Base-by-base conservation (phyloP, 805 yeast species). In the Schizosaccharomyces cryophilus region DNA sequence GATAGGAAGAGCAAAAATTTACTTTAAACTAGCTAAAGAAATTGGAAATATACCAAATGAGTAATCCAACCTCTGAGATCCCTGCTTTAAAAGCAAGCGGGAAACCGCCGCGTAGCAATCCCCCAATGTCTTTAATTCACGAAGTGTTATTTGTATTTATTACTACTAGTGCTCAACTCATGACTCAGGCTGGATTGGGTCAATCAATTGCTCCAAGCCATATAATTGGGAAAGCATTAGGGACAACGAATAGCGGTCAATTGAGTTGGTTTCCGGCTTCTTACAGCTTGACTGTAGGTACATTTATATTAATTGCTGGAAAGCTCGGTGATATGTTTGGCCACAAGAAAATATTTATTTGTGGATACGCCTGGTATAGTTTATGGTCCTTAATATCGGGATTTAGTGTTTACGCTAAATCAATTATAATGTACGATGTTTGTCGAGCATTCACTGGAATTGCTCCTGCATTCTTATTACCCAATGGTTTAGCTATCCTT, bases 271-370 rank as follows among this genome's bases (percentile, higher is more conserved):
- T 80, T 67, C 76, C 81, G 74, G 87, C 88, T 1, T 78, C 86
- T 0, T 83, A 79, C 67, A 81, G 87, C 0, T 70, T 85, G 61
- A 80, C 87, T 0, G 79, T 83, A 4, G 90, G 90, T 13, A 82
- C 90, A 0, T 80, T 84, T 64, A 84, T 85, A 60, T 69, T 85
- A 45, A 73, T 81, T 4, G 77, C 84, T 45, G 93, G 93, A 7
- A 75, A 82, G 60, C 67, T 83, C 58, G 93, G 94, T 42, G 94
- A 85, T 66, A 72, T 84, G 13, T 80, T 78, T 65, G 93, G 93
- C 0, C 73, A 82, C 61, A 81, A 80, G 62, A 71, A 68, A 51
- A 69, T 80, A n/a, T 73, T 82, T 61, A 54, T 80, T 0, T 65
- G 73, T 4, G 87, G 90, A 0, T 80, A 81, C 69, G 59, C 69